Evolutionary conservation across 202 grass and related monocot species (phyloP), one percentile per base, ranked within the genome.

Genomic region (Zoysia matrella): DNA sequence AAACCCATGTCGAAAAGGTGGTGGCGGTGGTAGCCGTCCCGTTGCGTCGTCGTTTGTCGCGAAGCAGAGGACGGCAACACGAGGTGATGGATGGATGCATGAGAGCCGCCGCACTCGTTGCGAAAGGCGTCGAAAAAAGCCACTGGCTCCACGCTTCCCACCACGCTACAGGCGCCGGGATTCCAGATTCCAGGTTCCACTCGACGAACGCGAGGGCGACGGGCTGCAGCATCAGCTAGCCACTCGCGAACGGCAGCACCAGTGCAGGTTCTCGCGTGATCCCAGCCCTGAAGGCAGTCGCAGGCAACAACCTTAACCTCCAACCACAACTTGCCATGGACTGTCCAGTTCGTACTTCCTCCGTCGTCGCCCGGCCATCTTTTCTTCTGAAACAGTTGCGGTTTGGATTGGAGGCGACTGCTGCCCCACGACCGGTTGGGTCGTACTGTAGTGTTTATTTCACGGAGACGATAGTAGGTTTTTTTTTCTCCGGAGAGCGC

Each of bases 161-260:
- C 46, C 63, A 2, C 52, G 53, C 72, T 52, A 7, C 53, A 14
- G 12, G 5, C 65, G 39, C 58, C 10, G n/a, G 39, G 86, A 83
- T 83, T 83, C 85, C 86, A 48, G 69, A 79, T 83, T 83, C 74
- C 67, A 44, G 67, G 60, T 22, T 71, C 76, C 78, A 71, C 65
- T 77, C 79, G 8, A 51, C 22, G 22, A 22, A 14, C 11, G 60
- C 62, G 36, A 67, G 63, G 41, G 13, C 54, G 72, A 11, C 10
- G 73, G 51, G 22, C 22, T 22, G 22, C 22, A 22, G 22, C 22
- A 22, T 22, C 73, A 54, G 73, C 72, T 56, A 11, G 49, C 73
- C 56, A 72, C 66, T 56, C 54, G 11, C 77, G 13, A 15, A 63
- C 18, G 36, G 5, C 14, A 69, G 75, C 49, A 73, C 22, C 22